phyloP scores from a whole-genome alignment of 495 filamentous ascomycete species.

The Clavariopsis aquatica region DNA sequence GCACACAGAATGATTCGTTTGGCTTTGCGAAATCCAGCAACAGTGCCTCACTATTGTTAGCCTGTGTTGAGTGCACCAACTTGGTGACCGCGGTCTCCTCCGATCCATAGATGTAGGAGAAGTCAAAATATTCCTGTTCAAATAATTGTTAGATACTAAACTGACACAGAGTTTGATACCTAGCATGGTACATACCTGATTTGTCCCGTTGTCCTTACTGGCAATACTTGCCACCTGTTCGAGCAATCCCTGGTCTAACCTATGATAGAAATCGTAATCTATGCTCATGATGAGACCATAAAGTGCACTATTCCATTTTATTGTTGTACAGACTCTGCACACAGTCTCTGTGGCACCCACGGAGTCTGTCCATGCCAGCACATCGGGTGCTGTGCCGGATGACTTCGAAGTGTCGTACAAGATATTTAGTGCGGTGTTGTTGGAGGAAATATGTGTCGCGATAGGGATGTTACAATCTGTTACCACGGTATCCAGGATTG shows the following conservation, averaged over 20 bases:
- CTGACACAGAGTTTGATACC: neutral
- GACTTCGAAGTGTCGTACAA: conserved; percentile 2
- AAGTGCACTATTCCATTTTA: neutral
- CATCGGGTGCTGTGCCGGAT: neutral
- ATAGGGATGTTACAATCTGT: conserved; percentile 5
- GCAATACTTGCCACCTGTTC: conserved; percentile 3
- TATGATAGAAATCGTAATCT: conserved; percentile 9
- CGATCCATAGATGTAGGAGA: conserved; percentile 1
- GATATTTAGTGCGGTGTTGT: conserved; percentile 2
- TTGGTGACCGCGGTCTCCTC: neutral
- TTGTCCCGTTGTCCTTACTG: neutral
- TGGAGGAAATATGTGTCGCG: neutral
- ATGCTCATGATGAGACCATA: conserved; percentile 3
- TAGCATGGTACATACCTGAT: neutral
- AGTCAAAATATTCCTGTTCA: conserved; percentile 2
- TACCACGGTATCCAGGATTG: neutral
- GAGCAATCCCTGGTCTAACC: conserved; percentile 1
- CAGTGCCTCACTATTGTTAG: neutral
- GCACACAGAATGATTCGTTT: neutral
- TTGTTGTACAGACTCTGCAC: conserved; percentile 1
- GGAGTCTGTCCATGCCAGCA: conserved; percentile 10
- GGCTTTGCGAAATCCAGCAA: neutral
- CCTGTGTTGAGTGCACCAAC: neutral
- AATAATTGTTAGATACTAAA: neutral
- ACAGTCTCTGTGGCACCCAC: neutral